Percentiles rank a stretch among this genome's conserved stretches.
Conservation (phyloP, 345 rosid genomes). For the Camelina laxa region DNA sequence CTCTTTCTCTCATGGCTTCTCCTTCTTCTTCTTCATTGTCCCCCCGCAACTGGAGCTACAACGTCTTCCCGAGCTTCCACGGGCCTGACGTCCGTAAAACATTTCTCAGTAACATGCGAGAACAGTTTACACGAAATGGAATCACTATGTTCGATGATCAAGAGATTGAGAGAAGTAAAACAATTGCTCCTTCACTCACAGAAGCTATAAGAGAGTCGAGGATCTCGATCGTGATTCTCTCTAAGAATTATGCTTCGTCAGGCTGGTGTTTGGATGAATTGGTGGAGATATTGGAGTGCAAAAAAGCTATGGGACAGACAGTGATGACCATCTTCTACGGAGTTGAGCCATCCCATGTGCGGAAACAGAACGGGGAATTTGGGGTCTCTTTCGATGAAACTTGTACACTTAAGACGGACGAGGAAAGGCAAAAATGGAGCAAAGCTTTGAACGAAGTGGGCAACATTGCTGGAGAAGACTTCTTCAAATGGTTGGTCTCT, state of each 20-base stretch:
- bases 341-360: slow-evolving; percentile 14
- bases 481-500: background rate
- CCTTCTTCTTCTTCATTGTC: background rate
- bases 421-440: background rate
- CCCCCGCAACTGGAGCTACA: too few relatives aligned
- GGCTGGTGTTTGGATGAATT: slow-evolving; percentile 32
- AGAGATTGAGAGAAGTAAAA: slow-evolving; percentile 9
- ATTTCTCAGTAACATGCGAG: slow-evolving; percentile 18
- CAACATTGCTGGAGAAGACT: slow-evolving; percentile 18
- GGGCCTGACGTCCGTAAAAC: slow-evolving; percentile 24
- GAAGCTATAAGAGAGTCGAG: background rate
- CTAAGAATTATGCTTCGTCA: slow-evolving; percentile 24
- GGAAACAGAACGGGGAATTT: background rate
- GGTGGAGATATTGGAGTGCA: slow-evolving; percentile 8
- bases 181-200: background rate
- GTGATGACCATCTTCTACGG: slow-evolving; percentile 18
- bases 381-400: background rate
- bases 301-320: background rate
- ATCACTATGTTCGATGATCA: slow-evolving; percentile 20
- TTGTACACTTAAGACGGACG: background rate
- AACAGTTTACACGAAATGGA: background rate
- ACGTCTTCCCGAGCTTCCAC: slow-evolving; percentile 4
- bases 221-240: slow-evolving; percentile 21
- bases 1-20: slow-evolving; percentile 3
- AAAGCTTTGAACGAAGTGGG: background rate